phyloP scores from a whole-genome alignment of 2,329 filamentous ascomycete species.

The Ambrosiella xylebori region DNA sequence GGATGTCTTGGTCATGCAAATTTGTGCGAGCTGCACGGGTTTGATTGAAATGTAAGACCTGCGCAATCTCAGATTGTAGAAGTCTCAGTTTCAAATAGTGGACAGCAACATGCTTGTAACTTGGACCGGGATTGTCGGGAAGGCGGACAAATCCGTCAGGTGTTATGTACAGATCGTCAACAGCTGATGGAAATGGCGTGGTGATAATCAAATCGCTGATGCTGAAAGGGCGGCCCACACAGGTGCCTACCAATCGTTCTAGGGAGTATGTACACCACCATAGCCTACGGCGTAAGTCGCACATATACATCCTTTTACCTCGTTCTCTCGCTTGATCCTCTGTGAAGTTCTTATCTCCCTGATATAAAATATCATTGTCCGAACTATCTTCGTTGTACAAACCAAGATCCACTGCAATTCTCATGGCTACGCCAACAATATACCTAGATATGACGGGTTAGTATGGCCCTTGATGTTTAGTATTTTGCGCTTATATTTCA shows the following conservation, averaged over 20 bases:
- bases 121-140: slow-evolving; percentile 44
- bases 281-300: slow-evolving; percentile 68
- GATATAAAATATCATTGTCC: slow-evolving; percentile 27
- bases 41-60: slow-evolving; percentile 85
- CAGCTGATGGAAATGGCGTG: slow-evolving; percentile 76
- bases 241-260: slow-evolving; percentile 85
- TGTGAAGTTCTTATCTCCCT: slow-evolving; percentile 17
- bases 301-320: slow-evolving; percentile 61
- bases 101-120: slow-evolving; percentile 78
- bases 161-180: slow-evolving; percentile 82
- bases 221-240: slow-evolving; percentile 81
- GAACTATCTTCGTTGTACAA: slow-evolving; percentile 82
- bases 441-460: slow-evolving; percentile 36
- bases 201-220: slow-evolving; percentile 95
- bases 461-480: not conserved
- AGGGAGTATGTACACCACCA: slow-evolving; percentile 98
- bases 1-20: slow-evolving; percentile 52
- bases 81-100: slow-evolving; percentile 83
- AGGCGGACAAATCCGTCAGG: slow-evolving; percentile 53
- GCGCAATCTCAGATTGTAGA: slow-evolving; percentile 84
- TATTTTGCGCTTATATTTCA: not conserved
- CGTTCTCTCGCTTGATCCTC: slow-evolving; percentile 26
- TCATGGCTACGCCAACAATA: slow-evolving; percentile 83
- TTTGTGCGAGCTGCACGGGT: slow-evolving; percentile 57
- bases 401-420: slow-evolving; percentile 78